Conservation (phyloP, 352 stramenopile species). For the Achlya hypogyna region DNA sequence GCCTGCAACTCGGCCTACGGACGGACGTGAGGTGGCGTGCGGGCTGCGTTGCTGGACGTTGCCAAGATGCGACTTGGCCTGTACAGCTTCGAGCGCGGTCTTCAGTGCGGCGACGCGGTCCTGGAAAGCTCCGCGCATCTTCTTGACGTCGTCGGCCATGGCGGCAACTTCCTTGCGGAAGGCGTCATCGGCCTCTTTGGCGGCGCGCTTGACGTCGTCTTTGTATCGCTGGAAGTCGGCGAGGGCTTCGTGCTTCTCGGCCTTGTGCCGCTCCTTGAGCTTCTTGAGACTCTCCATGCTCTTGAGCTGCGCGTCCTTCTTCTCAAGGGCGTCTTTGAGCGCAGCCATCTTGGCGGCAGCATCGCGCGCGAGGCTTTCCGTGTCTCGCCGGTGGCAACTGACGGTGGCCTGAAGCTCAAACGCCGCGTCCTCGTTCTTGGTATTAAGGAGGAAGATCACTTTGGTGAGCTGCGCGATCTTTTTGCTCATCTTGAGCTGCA, state of each 20-base stretch:
- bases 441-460: slow-evolving; percentile 92
- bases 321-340: slow-evolving; percentile 36
- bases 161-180: slow-evolving; percentile 29
- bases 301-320: slow-evolving; percentile 29
- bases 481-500: slow-evolving; percentile 92
- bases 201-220: slow-evolving; percentile 23
- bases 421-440: slow-evolving; percentile 87
- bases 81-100: neutral
- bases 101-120: slow-evolving; percentile 26
- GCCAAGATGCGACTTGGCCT: neutral
- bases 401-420: slow-evolving; percentile 44
- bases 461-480: slow-evolving; percentile 92
- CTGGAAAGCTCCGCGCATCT: slow-evolving; percentile 28
- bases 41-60: neutral
- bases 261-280: slow-evolving; percentile 26
- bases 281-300: slow-evolving; percentile 24
- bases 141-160: neutral
- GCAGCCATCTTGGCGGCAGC: slow-evolving; percentile 38
- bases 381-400: slow-evolving; percentile 29
- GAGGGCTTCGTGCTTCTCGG: slow-evolving; percentile 30
- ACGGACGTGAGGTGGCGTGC: neutral
- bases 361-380: slow-evolving; percentile 43
- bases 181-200: slow-evolving; percentile 24
- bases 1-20: slow-evolving; percentile 2
- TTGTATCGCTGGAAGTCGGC: slow-evolving; percentile 31